phyloP scores from a whole-genome alignment of 1,284 basidiomycete genomes.

The Ustilago cynodontis region DNA sequence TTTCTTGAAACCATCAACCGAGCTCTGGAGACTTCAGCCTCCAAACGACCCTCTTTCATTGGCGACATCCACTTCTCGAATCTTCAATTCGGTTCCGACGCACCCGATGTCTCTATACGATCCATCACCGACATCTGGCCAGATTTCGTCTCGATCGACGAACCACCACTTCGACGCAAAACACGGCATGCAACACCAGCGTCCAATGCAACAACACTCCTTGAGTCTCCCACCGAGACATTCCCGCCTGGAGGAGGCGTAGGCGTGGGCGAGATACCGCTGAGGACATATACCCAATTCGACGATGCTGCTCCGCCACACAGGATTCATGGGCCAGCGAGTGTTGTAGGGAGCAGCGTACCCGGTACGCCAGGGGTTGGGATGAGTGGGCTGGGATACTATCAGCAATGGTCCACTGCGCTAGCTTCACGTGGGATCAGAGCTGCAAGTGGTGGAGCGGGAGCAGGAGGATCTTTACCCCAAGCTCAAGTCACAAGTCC shows the following conservation, averaged over 20 bases:
- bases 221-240: slow-evolving; percentile 21
- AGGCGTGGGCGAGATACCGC: slow-evolving; percentile 16
- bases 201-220: slow-evolving; percentile 33
- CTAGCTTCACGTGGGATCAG: slow-evolving; percentile 42
- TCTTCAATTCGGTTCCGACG: slow-evolving; percentile 85
- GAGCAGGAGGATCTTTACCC: slow-evolving; percentile 5
- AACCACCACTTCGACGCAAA: slow-evolving; percentile 32
- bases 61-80: slow-evolving; percentile 87
- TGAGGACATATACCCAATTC: slow-evolving; percentile 52
- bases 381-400: slow-evolving; percentile 5
- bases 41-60: slow-evolving; percentile 87
- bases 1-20: slow-evolving; percentile 84
- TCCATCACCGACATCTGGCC: slow-evolving; percentile 93
- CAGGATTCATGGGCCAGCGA: slow-evolving; percentile 43
- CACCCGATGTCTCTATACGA: slow-evolving; percentile 88
- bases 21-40: slow-evolving; percentile 76
- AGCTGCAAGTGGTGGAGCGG: slow-evolving; percentile 27
- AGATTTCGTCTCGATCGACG: slow-evolving; percentile 76
- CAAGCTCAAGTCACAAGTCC: slow-evolving; percentile 40
- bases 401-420: slow-evolving; percentile 51
- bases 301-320: slow-evolving; percentile 42
- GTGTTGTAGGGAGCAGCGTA: slow-evolving; percentile 36
- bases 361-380: slow-evolving; percentile 18
- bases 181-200: slow-evolving; percentile 38
- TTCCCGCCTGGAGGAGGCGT: slow-evolving; percentile 4